Percentiles rank a stretch among this genome's conserved stretches.
These are phyloP conservation scores for Salix caprea DNA, from an alignment of 345 rosid genomes.

Conservation along the genomic window DNA sequence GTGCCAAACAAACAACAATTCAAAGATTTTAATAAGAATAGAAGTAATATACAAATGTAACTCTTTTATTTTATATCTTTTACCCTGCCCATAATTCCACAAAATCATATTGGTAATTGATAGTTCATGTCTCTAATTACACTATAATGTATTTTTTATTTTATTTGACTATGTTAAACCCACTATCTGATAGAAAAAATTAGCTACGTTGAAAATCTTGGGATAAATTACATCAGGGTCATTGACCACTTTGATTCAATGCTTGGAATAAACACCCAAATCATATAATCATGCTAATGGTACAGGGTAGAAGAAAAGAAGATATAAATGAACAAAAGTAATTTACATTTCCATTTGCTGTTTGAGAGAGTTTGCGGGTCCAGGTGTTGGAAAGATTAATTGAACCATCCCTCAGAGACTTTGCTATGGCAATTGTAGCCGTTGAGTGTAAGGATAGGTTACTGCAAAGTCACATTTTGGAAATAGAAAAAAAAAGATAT, in stretches of 20 bases:
- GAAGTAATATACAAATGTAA: slow-evolving; percentile 3
- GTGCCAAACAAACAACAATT: slow-evolving; percentile 9
- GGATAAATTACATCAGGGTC: background rate
- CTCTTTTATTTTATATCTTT: slow-evolving; percentile 6
- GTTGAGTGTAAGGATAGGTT: slow-evolving; percentile 76
- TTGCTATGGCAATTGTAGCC: slow-evolving; percentile 61
- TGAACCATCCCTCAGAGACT: slow-evolving; percentile 88
- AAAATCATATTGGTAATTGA: background rate
- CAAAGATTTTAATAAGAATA: slow-evolving; percentile 1
- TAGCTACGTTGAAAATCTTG: background rate
- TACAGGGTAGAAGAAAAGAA: background rate
- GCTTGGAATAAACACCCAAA: background rate
- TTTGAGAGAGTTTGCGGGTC: slow-evolving; percentile 87
- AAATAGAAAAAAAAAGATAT: slow-evolving; percentile 7
- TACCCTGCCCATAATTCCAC: background rate
- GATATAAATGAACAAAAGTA: slow-evolving; percentile 6
- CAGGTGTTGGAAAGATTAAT: slow-evolving; percentile 84
- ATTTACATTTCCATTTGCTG: slow-evolving; percentile 77
- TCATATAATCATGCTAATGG: background rate
- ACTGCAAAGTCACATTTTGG: slow-evolving; percentile 31
- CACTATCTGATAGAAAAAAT: background rate
- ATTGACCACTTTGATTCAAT: background rate
- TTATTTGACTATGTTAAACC: background rate
- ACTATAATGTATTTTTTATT: background rate
- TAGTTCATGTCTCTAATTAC: background rate